A percentile compares a stretch with the other conserved stretches of the same genome.
Conservation (phyloP, 768 basidiomycete species). For the Tylopilus sp. region DNA sequence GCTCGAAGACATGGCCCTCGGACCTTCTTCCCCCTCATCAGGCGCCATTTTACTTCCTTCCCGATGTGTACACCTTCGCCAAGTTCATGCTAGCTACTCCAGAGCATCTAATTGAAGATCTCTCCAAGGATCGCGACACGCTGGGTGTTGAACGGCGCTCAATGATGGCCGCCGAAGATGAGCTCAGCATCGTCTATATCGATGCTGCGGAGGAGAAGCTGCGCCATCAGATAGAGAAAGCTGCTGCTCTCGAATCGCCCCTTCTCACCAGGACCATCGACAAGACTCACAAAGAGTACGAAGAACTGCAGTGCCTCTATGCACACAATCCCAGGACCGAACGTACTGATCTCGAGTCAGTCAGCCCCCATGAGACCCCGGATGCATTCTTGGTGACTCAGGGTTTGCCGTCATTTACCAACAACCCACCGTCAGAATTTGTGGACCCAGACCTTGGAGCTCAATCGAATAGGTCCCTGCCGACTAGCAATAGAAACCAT, state of each 20-base stretch:
- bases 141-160: conserved; percentile 66
- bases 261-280: conserved; percentile 62
- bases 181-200: conserved; percentile 75
- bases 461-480: conserved; percentile 4
- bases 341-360: conserved; percentile 14
- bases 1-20: conserved; percentile 91
- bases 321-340: conserved; percentile 12
- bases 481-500: conserved; percentile 38
- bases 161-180: conserved; percentile 66
- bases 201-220: conserved; percentile 76
- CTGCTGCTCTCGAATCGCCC: conserved; percentile 68
- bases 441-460: conserved; percentile 4
- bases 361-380: conserved; percentile 42
- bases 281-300: conserved; percentile 54
- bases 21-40: conserved; percentile 88
- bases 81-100: conserved; percentile 98
- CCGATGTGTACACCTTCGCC: conserved; percentile 81
- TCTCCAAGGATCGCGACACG: conserved; percentile 69
- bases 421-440: conserved; percentile 3
- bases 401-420: conserved; percentile 16
- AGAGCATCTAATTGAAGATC: conserved; percentile 70
- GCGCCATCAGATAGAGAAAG: conserved; percentile 75
- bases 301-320: conserved; percentile 48
- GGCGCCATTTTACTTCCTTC: conserved; percentile 94
- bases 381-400: conserved; percentile 55